Evolutionary conservation across 176 grass and related monocot genomes (phyloP), one percentile per base, ranked within the genome.

Genomic region (Carex littledalei): DNA sequence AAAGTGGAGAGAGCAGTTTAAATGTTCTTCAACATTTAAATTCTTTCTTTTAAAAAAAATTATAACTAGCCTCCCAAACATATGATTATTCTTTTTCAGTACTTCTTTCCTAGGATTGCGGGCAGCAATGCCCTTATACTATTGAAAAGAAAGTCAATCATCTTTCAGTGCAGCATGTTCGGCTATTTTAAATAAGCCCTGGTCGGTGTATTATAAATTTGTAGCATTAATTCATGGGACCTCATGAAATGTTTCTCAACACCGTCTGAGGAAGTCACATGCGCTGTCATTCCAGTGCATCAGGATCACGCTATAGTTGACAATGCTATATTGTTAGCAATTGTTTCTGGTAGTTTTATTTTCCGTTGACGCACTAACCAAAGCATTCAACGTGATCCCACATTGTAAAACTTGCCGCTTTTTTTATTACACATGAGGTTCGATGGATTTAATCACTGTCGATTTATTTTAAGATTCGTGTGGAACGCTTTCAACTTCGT

Each of bases 131-230:
- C 57, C 6, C 18, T 20, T 60, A 60, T 60, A n/a, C 1, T 20
- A n/a, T 60, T 60, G 8, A 73, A 73, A 4, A 47, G 8, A 13
- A 47, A 73, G 69, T 22, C 69, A 73, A 73, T 72, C 2, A 9
- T 13, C 3, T 73, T 73, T 47, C 18, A 49, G 17, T 73, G 11
- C 18, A 45, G 18, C 69, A 22, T 73, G 8, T 73, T 49, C 39
- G 41, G 37, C 1, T 65, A 22, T 12, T 47, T 2, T 73, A 73
- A 49, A 73, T 18, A 47, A 72, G 3, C 37, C 35, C 16, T 21
- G 68, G 39, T 45, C 68, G 68, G 68, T 47, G 68, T 72, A 72
- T 43, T 21, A 72, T 72, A 49, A 72, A 72, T 47, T 72, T 47
- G 16, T 72, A 22, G 8, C 35, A 22, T 72, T 72, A 72, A 47